These are phyloP conservation scores for Amesomyces nigricolor DNA, from an alignment of 2,329 filamentous ascomycete genomes.

Conservation along the genomic window DNA sequence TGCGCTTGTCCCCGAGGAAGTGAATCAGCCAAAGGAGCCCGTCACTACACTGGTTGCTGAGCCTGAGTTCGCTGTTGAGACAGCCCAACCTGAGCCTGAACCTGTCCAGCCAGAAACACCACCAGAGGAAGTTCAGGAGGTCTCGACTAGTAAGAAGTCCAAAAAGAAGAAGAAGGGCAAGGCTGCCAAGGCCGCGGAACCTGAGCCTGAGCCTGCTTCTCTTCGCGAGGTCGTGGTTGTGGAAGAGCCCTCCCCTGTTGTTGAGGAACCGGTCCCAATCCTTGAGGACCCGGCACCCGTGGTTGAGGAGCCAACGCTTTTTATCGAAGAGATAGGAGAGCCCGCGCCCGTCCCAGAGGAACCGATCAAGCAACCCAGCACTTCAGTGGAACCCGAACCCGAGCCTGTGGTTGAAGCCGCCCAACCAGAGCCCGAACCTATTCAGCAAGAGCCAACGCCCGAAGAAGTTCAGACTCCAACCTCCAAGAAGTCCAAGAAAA, in stretches of 20 bases:
- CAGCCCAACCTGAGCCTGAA: neutral
- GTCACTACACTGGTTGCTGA: neutral
- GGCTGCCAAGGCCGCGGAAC: constrained; percentile 16
- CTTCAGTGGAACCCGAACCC: neutral
- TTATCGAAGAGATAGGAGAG: neutral
- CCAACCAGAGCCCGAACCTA: neutral
- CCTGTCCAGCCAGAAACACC: neutral
- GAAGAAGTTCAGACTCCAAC: neutral
- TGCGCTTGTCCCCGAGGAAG: neutral
- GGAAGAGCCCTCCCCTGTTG: neutral
- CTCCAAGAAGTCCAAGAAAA: constrained; percentile 18
- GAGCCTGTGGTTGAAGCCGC: neutral
- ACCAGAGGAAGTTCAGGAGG: constrained; percentile 9
- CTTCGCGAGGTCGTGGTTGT: neutral
- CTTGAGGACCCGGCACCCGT: neutral
- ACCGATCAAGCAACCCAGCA: neutral
- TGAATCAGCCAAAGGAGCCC: neutral
- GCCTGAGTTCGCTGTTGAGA: neutral
- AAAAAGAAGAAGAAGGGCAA: constrained; percentile 31
- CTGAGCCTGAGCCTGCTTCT: neutral
- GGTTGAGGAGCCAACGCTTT: neutral
- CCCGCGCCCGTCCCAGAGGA: neutral
- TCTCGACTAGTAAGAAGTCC: constrained; percentile 19
- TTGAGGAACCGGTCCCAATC: neutral
- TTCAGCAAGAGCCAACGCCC: neutral